Percentiles rank a stretch among this genome's conserved stretches.
phyloP scores from a whole-genome alignment of 768 basidiomycete species.

The Phylloporus sp. region DNA sequence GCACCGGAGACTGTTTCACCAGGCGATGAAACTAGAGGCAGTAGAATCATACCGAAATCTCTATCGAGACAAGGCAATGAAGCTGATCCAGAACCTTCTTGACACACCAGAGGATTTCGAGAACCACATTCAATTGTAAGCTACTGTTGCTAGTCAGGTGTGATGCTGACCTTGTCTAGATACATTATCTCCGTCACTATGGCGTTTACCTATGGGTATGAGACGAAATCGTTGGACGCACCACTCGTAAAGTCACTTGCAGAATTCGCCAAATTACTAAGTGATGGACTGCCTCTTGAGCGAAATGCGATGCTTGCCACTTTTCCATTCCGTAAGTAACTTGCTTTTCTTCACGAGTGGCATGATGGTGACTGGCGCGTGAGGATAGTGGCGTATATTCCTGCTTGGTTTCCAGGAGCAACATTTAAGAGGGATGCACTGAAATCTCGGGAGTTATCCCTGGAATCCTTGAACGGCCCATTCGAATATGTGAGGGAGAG shows the following conservation, averaged over 20 bases:
- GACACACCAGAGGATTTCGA: slow-evolving; percentile 24
- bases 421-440: slow-evolving; percentile 26
- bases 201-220: slow-evolving; percentile 29
- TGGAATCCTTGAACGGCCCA: slow-evolving; percentile 21
- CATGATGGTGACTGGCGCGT: neutral
- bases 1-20: slow-evolving; percentile 29
- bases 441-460: slow-evolving; percentile 25
- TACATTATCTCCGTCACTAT: slow-evolving; percentile 32
- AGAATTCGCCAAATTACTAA: slow-evolving; percentile 22
- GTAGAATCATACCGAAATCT: slow-evolving; percentile 20
- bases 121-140: slow-evolving; percentile 23
- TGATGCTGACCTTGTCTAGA: slow-evolving; percentile 8
- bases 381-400: slow-evolving; percentile 23
- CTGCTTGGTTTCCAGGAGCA: slow-evolving; percentile 30
- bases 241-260: slow-evolving; percentile 25
- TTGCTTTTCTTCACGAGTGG: neutral
- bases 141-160: neutral
- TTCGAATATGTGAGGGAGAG: slow-evolving; percentile 27
- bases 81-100: slow-evolving; percentile 18
- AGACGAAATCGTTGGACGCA: slow-evolving; percentile 23
- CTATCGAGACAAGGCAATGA: slow-evolving; percentile 20
- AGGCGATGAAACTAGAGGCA: slow-evolving; percentile 20
- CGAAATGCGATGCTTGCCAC: slow-evolving; percentile 25
- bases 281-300: slow-evolving; percentile 22
- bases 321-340: slow-evolving; percentile 28